A percentile compares a stretch with the other conserved stretches of the same genome.
Conservation (phyloP, 495 filamentous ascomycete genomes). For the Xylaria intraflava region DNA sequence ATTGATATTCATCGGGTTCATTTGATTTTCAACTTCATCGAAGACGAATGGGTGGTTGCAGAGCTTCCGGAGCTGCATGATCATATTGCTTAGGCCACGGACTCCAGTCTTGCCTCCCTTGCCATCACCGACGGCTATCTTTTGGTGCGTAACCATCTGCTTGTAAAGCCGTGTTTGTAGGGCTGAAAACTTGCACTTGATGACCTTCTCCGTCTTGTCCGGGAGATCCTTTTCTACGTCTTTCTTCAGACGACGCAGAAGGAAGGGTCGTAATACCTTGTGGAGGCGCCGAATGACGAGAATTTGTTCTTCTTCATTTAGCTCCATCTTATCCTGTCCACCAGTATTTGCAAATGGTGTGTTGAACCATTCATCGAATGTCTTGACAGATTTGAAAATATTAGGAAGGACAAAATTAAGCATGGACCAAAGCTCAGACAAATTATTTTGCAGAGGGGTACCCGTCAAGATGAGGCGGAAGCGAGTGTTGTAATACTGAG, state of each 20-base stretch:
- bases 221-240: conserved; percentile 98
- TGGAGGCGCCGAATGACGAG: conserved; percentile 97
- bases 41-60: conserved; percentile 99
- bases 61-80: conserved; percentile 97
- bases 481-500: conserved; percentile 87
- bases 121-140: conserved; percentile 85
- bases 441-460: conserved; percentile 94
- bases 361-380: conserved; percentile 99
- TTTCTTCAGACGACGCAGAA: conserved; percentile 96
- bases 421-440: conserved; percentile 92
- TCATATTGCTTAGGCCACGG: conserved; percentile 97
- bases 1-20: conserved; percentile 80
- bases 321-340: conserved; percentile 94
- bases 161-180: conserved; percentile 90
- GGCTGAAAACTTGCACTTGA: conserved; percentile 97
- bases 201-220: conserved; percentile 96
- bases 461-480: conserved; percentile 96
- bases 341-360: conserved; percentile 98
- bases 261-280: conserved; percentile 94
- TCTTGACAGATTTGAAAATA: conserved; percentile 99
- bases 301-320: conserved; percentile 98
- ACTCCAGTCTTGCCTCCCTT: conserved; percentile 94
- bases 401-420: conserved; percentile 97
- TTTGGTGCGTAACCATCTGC: conserved; percentile 92
- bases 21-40: conserved; percentile 93